Percentiles rank a stretch among this genome's conserved stretches.
These are phyloP conservation scores for Penicillium turbatum DNA, from an alignment of 495 filamentous ascomycete genomes.

Conservation along the genomic window DNA sequence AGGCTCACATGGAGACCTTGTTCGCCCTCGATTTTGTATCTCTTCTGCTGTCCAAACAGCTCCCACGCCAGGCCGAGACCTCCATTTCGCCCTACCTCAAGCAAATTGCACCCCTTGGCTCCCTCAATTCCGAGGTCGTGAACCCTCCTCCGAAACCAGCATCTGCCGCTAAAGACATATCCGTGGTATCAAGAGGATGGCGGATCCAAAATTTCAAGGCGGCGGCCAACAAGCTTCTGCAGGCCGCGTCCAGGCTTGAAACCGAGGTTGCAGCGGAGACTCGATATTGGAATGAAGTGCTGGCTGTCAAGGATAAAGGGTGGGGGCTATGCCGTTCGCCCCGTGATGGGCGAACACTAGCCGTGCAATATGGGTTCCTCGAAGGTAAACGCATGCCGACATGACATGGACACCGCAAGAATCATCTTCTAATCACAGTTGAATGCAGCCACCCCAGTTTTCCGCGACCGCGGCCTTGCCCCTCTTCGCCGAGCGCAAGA, in stretches of 20 bases:
- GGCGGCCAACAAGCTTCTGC: constrained; percentile 69
- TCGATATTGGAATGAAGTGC: constrained; percentile 82
- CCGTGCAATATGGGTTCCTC: constrained; percentile 82
- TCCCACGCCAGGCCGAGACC: constrained; percentile 58
- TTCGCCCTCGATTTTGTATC: constrained; percentile 79
- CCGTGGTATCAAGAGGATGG: constrained; percentile 67
- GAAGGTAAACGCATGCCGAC: constrained; percentile 49
- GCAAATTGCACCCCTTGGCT: constrained; percentile 63
- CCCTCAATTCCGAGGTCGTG: constrained; percentile 70
- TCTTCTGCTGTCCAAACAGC: constrained; percentile 73
- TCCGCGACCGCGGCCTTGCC: constrained; percentile 72
- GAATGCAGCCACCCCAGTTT: constrained; percentile 58
- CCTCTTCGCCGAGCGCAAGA: constrained; percentile 69
- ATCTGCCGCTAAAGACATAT: constrained; percentile 47
- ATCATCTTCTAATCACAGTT: constrained; percentile 1
- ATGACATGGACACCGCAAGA: neutral
- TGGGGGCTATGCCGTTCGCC: constrained; percentile 79
- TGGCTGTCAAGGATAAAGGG: constrained; percentile 73
- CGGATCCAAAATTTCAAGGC: constrained; percentile 69
- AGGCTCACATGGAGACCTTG: constrained; percentile 62
- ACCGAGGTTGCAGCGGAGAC: constrained; percentile 72
- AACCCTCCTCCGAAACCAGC: constrained; percentile 52
- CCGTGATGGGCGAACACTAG: constrained; percentile 66
- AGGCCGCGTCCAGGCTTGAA: constrained; percentile 66
- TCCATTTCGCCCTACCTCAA: constrained; percentile 69